Evolutionary conservation across 2,329 filamentous ascomycete genomes (phyloP).

Genomic region (Coniochaeta sp.): DNA sequence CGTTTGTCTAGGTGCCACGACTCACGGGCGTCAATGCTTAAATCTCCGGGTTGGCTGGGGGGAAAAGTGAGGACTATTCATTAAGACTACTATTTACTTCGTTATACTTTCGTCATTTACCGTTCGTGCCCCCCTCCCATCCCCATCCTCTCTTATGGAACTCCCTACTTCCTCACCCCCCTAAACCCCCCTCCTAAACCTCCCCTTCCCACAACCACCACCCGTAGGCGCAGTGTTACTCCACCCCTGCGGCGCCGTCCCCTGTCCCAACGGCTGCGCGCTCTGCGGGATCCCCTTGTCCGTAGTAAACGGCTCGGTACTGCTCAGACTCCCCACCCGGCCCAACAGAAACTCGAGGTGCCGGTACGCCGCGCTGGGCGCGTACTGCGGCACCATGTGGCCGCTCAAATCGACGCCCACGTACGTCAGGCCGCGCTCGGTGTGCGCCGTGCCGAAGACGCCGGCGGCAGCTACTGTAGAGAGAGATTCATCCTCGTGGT

Average conservation of each 20-base stretch:
- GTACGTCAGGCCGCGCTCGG: slow-evolving; percentile 70
- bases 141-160: no score
- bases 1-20: no score
- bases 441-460: slow-evolving; percentile 61
- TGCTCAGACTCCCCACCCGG: slow-evolving; percentile 49
- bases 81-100: no score
- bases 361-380: slow-evolving; percentile 60
- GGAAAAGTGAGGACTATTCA: no score
- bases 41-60: no score
- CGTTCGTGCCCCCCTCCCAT: no score
- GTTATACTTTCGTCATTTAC: no score
- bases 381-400: slow-evolving; percentile 64
- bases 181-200: background rate
- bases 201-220: background rate
- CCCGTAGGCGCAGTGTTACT: background rate
- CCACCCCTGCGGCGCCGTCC: slow-evolving; percentile 21
- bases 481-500: slow-evolving; percentile 38
- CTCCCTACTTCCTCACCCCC: no score
- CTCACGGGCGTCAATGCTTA: no score
- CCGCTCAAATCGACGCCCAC: slow-evolving; percentile 57
- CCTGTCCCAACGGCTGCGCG: slow-evolving; percentile 15
- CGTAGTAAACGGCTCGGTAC: slow-evolving; percentile 30
- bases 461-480: slow-evolving; percentile 38
- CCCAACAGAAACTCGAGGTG: slow-evolving; percentile 72
- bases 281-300: slow-evolving; percentile 17